Evolutionary conservation across 2,329 filamentous ascomycete genomes (phyloP), one percentile per base, ranked within the genome.

Genomic region (Didymella glomerata): DNA sequence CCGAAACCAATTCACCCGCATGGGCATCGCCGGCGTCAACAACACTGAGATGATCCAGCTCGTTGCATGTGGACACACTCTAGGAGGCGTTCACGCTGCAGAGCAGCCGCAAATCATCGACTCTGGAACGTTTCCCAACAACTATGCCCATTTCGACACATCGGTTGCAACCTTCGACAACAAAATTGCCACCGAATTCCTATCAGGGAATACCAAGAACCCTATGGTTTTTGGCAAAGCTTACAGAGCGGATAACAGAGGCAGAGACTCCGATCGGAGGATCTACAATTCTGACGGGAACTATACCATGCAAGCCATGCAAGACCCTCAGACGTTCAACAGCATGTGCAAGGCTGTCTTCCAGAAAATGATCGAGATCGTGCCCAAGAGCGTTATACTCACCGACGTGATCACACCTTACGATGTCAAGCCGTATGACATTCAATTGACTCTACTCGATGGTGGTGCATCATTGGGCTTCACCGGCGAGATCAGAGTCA

Each of bases 361-460:
- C 38, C 83, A 85, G 68, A 84, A 83, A 68, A 84, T 88, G 85
- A 85, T 88, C 58, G 84, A 89, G n/a, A 79, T 82, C 4, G 85
- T 88, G 0, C 85, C 86, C 2, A 68, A 74, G 2, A 78, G 77
- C 3, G 83, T 86, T 3, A 76, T 75, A 0, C 79, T 88, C 3
- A 81, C 82, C 0, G 82, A 82, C 48, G 78, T 83, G 2, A 81
- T 88, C 54, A 72, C 75, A 10, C 84, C 85, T 0, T 88, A 88
- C 71, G 80, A 80, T 16, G 80, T 88, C 66, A 89, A 88, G 77
- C 86, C 86, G 3, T 83, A 84, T 50, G 78, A 80, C 48, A 73
- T 88, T 65, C 84, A 87, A 67, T 79, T 88, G 36, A 82, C 82
- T 0, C 76, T 88, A 16, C 77, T 82, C 52, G 67, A 78, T 8